Percentiles rank a stretch among this genome's conserved stretches.
phyloP scores from a whole-genome alignment of 306 rosid species.

The Lithocarpus polystachyus region DNA sequence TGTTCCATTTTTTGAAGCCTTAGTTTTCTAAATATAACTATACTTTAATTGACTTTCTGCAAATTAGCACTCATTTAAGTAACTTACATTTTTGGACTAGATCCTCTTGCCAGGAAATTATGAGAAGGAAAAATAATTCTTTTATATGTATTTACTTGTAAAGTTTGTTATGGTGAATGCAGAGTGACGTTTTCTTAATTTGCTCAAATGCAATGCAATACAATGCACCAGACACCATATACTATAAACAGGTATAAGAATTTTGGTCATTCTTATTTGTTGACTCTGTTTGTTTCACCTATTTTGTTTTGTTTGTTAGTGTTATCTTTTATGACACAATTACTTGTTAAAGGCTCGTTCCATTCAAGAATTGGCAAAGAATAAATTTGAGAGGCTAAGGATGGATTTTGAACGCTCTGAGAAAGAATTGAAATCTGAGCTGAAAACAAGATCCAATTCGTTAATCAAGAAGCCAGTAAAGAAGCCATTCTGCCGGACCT shows the following conservation, averaged over 20 bases:
- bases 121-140: slow-evolving; percentile 5
- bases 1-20: too few relatives aligned
- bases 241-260: slow-evolving; percentile 80
- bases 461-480: slow-evolving; percentile 64
- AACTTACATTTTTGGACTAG: neutral
- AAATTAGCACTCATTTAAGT: neutral
- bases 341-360: slow-evolving; percentile 69
- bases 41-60: too few relatives aligned
- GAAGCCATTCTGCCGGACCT: slow-evolving; percentile 56
- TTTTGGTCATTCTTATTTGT: neutral
- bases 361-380: slow-evolving; percentile 87
- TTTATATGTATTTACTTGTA: slow-evolving; percentile 20
- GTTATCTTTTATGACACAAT: slow-evolving; percentile 7
- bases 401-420: slow-evolving; percentile 51
- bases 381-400: slow-evolving; percentile 81
- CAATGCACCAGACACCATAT: slow-evolving; percentile 84
- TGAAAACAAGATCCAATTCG: slow-evolving; percentile 57
- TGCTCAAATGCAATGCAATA: slow-evolving; percentile 97
- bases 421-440: slow-evolving; percentile 70
- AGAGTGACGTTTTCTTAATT: slow-evolving; percentile 82
- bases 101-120: neutral
- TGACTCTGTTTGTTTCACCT: slow-evolving; percentile 1
- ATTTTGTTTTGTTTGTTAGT: slow-evolving; percentile 17
- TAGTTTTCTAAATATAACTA: too few relatives aligned
- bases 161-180: slow-evolving; percentile 45